A percentile compares a stretch with the other conserved stretches of the same genome.
These are phyloP conservation scores for Nigrospora osmanthi DNA, from an alignment of 2,329 filamentous ascomycete genomes.

Conservation along the genomic window DNA sequence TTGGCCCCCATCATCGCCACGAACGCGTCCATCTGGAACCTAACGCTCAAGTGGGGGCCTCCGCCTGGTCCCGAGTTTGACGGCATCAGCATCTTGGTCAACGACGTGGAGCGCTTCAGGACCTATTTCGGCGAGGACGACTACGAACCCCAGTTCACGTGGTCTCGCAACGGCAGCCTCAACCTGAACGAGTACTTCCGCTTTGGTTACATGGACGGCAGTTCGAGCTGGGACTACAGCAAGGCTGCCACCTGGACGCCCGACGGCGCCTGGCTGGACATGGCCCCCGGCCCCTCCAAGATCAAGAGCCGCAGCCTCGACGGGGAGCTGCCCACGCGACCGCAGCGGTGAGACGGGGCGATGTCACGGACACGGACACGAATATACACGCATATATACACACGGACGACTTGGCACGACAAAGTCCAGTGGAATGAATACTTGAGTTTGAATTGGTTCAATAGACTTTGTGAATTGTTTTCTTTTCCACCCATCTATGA, in stretches of 20 bases:
- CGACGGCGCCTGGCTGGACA: slow-evolving; percentile 57
- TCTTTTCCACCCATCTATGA: not conserved
- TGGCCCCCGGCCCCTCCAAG: slow-evolving; percentile 53
- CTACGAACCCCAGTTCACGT: slow-evolving; percentile 42
- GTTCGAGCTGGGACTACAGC: slow-evolving; percentile 60
- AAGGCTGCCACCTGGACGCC: slow-evolving; percentile 64
- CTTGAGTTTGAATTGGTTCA: not conserved
- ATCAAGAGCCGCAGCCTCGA: slow-evolving; percentile 20
- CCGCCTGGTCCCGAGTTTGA: slow-evolving; percentile 51
- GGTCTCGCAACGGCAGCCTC: slow-evolving; percentile 41
- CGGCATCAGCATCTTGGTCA: slow-evolving; percentile 73
- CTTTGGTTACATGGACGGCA: slow-evolving; percentile 66
- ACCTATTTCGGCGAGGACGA: slow-evolving; percentile 57
- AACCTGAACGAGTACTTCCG: slow-evolving; percentile 64
- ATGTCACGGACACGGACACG: no score
- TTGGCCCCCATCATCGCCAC: slow-evolving; percentile 37
- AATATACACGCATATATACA: no score
- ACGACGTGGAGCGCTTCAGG: slow-evolving; percentile 77
- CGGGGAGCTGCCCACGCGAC: slow-evolving; percentile 1
- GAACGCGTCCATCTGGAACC: slow-evolving; percentile 48
- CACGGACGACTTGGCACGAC: not conserved
- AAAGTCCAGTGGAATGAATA: not conserved
- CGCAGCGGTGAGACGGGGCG: not conserved
- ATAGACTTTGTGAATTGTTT: not conserved
- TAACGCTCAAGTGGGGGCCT: slow-evolving; percentile 50